Conservation (phyloP, 2,329 filamentous ascomycete genomes). For the Curvularia lunata region DNA sequence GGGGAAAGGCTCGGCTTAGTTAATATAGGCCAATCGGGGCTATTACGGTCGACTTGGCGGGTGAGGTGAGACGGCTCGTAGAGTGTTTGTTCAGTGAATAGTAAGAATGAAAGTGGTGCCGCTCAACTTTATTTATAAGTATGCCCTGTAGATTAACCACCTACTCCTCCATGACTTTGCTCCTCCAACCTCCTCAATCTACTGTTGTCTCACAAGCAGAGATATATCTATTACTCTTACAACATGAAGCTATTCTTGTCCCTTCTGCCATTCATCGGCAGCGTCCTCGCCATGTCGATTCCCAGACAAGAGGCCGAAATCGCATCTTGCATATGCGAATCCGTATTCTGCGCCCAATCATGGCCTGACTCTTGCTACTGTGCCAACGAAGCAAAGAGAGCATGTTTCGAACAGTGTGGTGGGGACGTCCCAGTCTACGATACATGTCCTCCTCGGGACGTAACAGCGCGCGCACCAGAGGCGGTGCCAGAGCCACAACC, state of each 20-base stretch:
- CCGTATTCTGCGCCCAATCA: constrained; percentile 24
- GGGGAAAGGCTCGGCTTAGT: neutral
- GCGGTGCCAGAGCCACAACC: neutral
- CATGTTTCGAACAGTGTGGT: constrained; percentile 41
- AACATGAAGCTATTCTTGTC: constrained; percentile 9
- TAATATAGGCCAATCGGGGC: neutral
- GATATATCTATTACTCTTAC: neutral
- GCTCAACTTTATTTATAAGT: constrained; percentile 5
- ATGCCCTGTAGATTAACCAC: neutral
- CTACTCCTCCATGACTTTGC: neutral
- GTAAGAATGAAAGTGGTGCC: neutral
- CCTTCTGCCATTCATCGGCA: constrained; percentile 7
- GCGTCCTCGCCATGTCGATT: constrained; percentile 1
- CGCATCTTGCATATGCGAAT: constrained; percentile 24
- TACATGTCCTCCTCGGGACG: constrained; percentile 2
- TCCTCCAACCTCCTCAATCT: neutral
- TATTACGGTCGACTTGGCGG: constrained; percentile 9
- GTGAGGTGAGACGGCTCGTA: constrained; percentile 3
- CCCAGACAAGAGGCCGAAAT: neutral
- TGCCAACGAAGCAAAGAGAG: constrained; percentile 26
- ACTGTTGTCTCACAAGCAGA: neutral
- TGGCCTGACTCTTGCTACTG: constrained; percentile 42
- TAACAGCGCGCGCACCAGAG: neutral
- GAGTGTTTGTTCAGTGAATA: neutral
- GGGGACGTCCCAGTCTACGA: neutral